Evolutionary conservation across 2,329 filamentous ascomycete genomes (phyloP).

Genomic region (Cladophialophora bantiana): DNA sequence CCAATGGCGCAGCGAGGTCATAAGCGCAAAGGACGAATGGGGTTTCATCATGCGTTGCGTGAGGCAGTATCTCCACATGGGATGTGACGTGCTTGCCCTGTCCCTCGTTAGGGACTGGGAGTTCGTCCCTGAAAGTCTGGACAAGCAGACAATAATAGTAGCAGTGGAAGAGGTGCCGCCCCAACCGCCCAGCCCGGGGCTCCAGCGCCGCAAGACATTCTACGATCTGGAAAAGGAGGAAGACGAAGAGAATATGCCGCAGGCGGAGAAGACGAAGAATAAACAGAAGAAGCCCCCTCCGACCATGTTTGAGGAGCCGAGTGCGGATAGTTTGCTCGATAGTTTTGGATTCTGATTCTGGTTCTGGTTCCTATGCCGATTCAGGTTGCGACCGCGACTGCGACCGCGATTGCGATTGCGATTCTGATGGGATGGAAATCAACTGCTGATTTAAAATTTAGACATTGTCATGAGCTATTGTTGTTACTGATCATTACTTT

Average conservation of each 20-base stretch:
- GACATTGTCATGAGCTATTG: not conserved
- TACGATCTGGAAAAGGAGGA: conserved; percentile 72
- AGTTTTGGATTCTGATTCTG: conserved; percentile 81
- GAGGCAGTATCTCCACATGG: conserved; percentile 85
- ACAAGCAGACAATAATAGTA: not conserved
- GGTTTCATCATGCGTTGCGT: conserved; percentile 88
- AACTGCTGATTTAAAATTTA: not conserved
- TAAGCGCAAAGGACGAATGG: conserved; percentile 82
- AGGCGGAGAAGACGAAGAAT: conserved; percentile 49
- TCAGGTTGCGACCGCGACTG: no score
- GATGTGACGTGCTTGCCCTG: conserved; percentile 86
- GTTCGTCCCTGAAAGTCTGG: conserved; percentile 45
- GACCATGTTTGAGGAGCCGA: conserved; percentile 90
- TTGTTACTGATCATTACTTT: no score
- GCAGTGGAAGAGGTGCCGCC: conserved; percentile 46
- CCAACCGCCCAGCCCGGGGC: conserved; percentile 32
- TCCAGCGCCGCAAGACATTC: conserved; percentile 63
- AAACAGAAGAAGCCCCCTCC: conserved; percentile 62
- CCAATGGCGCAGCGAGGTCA: conserved; percentile 72
- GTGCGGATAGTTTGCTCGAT: conserved; percentile 84
- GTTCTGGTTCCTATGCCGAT: no score
- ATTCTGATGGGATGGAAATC: not conserved
- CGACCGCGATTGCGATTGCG: not conserved
- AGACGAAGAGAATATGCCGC: conserved; percentile 60
- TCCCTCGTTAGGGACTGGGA: conserved; percentile 71